Evolutionary conservation across 2,329 filamentous ascomycete species (phyloP), one percentile per base, ranked within the genome.

Genomic region (Sclerotinia trifoliorum): DNA sequence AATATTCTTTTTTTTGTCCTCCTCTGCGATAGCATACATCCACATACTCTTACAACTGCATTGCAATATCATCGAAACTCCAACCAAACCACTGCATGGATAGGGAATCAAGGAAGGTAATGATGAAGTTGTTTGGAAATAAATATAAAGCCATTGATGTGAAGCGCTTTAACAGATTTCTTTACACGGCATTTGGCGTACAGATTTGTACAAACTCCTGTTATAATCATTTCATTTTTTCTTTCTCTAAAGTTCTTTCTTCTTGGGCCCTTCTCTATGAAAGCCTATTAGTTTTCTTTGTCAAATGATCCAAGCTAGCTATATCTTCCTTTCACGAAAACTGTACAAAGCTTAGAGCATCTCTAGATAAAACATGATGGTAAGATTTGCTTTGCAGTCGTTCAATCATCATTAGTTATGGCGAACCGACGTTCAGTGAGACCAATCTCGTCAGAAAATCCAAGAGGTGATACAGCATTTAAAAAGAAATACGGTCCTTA

Each of bases 401-500:
- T 17, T 26, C 21, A 13, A 10, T 51, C 6, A 26, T 26, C 26
- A 35, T 26, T 15, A 52, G 24, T 13, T n/a, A 63, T 63, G 60
- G 17, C 60, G 8, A 51, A 17, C 48, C 2, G 21, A 42, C 29
- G 29, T 35, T 32, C 29, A 7, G 54, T 10, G 21, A 39, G 15
- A n/a, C 35, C 21, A 39, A 56, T 8, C 13, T 21, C 29, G 15
- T 11, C 29, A 39, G 54, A 21, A 4, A 17, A 7, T 4, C 3
- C 7, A 13, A 3, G 7, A 17, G 4, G 46, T n/a, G 46, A 63
- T 39, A 39, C 46, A 17, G 46, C 10, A 51, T 24, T 51, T 2
- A 63, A 51, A 51, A 24, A 21, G 15, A 63, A 63, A 51, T 63
- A 63, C 51, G 46, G 60, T 5, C 46, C 46, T 8, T 21, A 4